A percentile compares a stretch with the other conserved stretches of the same genome.
phyloP scores from a whole-genome alignment of 2,329 filamentous ascomycete genomes.

The Diaporthe sp. region DNA sequence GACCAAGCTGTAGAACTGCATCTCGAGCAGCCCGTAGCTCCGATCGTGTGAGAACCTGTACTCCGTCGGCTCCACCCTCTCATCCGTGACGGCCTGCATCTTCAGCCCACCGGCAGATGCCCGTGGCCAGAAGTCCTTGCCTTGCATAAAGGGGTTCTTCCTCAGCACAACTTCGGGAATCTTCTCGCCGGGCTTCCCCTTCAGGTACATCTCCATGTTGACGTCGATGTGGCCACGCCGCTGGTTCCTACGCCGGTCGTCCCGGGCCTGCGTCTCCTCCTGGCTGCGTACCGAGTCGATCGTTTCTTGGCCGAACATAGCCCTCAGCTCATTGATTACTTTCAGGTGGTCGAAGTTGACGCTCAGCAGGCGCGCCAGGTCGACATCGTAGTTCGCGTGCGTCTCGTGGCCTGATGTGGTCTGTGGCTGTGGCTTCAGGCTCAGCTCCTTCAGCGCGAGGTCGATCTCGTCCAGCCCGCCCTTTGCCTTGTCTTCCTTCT shows the following conservation, averaged over 20 bases:
- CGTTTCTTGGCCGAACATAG: slow-evolving; percentile 68
- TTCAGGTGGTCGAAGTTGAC: slow-evolving; percentile 81
- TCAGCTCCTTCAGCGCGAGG: slow-evolving; percentile 65
- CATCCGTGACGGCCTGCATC: slow-evolving; percentile 74
- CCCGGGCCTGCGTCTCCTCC: slow-evolving; percentile 59
- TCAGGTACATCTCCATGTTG: slow-evolving; percentile 70
- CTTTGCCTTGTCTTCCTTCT: slow-evolving; percentile 36
- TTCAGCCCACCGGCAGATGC: slow-evolving; percentile 84
- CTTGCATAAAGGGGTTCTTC: slow-evolving; percentile 87
- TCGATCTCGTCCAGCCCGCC: slow-evolving; percentile 68
- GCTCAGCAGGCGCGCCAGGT: slow-evolving; percentile 55
- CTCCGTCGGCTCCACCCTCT: slow-evolving; percentile 70
- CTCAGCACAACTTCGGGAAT: slow-evolving; percentile 80
- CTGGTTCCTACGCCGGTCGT: slow-evolving; percentile 57
- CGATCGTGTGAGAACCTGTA: slow-evolving; percentile 85
- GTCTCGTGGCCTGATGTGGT: slow-evolving; percentile 36
- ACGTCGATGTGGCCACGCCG: slow-evolving; percentile 48
- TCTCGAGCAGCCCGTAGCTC: slow-evolving; percentile 81
- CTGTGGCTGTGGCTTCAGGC: slow-evolving; percentile 49
- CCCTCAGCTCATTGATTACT: slow-evolving; percentile 90
- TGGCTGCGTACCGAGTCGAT: slow-evolving; percentile 68
- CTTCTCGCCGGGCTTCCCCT: slow-evolving; percentile 70
- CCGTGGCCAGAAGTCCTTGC: slow-evolving; percentile 88
- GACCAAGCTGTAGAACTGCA: slow-evolving; percentile 83
- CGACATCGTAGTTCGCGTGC: slow-evolving; percentile 44